These are phyloP conservation scores for Crucibulum parvulum DNA, from an alignment of 1,284 basidiomycete species.

Conservation along the genomic window DNA sequence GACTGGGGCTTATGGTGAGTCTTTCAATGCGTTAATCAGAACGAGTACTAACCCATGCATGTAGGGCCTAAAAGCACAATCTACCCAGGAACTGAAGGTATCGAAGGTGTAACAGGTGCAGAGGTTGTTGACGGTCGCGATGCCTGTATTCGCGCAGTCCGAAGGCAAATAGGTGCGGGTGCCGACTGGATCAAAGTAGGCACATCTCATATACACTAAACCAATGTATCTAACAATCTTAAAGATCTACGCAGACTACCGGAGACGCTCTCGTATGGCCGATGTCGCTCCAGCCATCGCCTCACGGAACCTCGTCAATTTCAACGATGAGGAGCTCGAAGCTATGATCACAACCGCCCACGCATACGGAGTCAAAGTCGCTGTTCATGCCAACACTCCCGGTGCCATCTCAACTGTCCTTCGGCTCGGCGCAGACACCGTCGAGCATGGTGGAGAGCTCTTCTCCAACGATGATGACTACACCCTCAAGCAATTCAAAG, in stretches of 20 bases:
- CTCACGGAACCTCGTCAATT: constrained; percentile 46
- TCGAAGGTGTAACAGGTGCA: constrained; percentile 64
- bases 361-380: constrained; percentile 60
- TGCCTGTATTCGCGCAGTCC: constrained; percentile 61
- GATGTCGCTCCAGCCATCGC: constrained; percentile 46
- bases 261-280: constrained; percentile 49
- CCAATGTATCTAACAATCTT: background rate
- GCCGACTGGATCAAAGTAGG: constrained; percentile 66
- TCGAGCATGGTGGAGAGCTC: constrained; percentile 38
- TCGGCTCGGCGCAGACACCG: constrained; percentile 29
- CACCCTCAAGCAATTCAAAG: constrained; percentile 30
- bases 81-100: constrained; percentile 53
- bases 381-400: constrained; percentile 58
- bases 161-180: constrained; percentile 71
- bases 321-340: constrained; percentile 53
- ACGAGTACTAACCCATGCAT: background rate
- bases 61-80: constrained; percentile 62
- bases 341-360: constrained; percentile 61
- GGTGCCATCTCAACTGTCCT: constrained; percentile 40
- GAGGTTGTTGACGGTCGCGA: constrained; percentile 65
- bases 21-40: background rate
- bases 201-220: constrained; percentile 8
- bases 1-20: constrained; percentile 66
- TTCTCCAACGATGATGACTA: constrained; percentile 20
- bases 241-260: constrained; percentile 64